Percentiles rank a stretch among this genome's conserved stretches.
Conservation (phyloP, 2,329 filamentous ascomycete species). For the Sphaerulina vaccinii region DNA sequence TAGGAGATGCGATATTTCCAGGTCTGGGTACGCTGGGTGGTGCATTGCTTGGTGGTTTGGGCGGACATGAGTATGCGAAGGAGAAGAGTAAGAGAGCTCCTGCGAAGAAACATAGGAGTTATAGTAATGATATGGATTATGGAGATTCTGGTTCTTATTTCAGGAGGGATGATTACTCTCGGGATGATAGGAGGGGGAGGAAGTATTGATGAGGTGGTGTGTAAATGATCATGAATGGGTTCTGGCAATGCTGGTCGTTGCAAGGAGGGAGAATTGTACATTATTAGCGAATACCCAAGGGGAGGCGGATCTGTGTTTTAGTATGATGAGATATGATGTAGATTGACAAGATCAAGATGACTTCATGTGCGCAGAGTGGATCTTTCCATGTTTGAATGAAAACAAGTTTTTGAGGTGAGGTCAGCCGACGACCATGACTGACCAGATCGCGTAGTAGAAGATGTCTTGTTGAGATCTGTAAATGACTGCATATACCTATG, state of each 20-base stretch:
- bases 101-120: constrained; percentile 15
- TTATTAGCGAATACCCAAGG: not conserved
- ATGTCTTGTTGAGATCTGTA: too few species aligned
- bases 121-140: constrained; percentile 21
- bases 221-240: not conserved
- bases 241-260: constrained; percentile 21
- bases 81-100: constrained; percentile 21
- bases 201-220: constrained; percentile 18
- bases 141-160: constrained; percentile 14
- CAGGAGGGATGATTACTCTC: constrained; percentile 18
- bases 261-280: not conserved
- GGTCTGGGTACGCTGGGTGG: constrained; percentile 39
- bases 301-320: not conserved
- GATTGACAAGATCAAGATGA: too few species aligned
- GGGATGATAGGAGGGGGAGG: constrained; percentile 23
- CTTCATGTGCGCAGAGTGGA: too few species aligned
- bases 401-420: too few species aligned
- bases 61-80: constrained; percentile 43
- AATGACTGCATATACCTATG: too few species aligned
- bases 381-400: too few species aligned
- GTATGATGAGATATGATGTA: too few species aligned
- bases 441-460: too few species aligned
- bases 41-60: constrained; percentile 44
- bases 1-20: constrained; percentile 46
- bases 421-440: too few species aligned